Evolutionary conservation across 768 basidiomycete species (phyloP).

Genomic region (Lactifluus echinatus): DNA sequence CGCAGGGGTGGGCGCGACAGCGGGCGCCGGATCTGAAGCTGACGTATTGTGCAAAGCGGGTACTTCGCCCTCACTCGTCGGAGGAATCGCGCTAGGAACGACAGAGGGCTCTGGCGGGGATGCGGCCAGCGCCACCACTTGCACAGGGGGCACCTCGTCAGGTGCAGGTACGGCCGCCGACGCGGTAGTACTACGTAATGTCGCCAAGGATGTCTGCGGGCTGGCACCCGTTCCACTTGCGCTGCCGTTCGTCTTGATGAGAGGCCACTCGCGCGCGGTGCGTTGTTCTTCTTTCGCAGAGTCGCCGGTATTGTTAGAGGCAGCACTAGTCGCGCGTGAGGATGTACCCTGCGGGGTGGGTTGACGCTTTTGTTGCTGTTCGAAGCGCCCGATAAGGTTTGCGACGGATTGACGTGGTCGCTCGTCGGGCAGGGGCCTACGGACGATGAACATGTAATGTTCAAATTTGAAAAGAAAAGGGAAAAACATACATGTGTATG

Average conservation of each 20-base stretch:
- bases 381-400: constrained; percentile 85
- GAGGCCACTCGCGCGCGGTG: constrained; percentile 76
- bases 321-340: constrained; percentile 58
- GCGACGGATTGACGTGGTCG: constrained; percentile 80
- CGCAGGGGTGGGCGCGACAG: not conserved
- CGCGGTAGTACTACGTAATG: not conserved
- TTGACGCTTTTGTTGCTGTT: constrained; percentile 62
- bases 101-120: not conserved
- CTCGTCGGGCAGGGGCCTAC: constrained; percentile 82
- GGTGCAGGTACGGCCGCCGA: not conserved
- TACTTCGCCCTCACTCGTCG: not conserved
- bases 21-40: constrained; percentile 13
- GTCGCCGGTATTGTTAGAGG: constrained; percentile 56
- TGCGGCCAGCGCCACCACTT: not conserved
- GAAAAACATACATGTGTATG: constrained; percentile 9
- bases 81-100: not conserved
- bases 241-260: constrained; percentile 17
- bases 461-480: not conserved
- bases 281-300: constrained; percentile 56
- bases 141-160: not conserved
- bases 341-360: constrained; percentile 25
- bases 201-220: not conserved
- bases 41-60: not conserved
- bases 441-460: not conserved
- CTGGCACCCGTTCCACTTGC: not conserved